Evolutionary conservation across 371 early-diverging fungal genomes (phyloP).

Genomic region (Actinomucor elegans): DNA sequence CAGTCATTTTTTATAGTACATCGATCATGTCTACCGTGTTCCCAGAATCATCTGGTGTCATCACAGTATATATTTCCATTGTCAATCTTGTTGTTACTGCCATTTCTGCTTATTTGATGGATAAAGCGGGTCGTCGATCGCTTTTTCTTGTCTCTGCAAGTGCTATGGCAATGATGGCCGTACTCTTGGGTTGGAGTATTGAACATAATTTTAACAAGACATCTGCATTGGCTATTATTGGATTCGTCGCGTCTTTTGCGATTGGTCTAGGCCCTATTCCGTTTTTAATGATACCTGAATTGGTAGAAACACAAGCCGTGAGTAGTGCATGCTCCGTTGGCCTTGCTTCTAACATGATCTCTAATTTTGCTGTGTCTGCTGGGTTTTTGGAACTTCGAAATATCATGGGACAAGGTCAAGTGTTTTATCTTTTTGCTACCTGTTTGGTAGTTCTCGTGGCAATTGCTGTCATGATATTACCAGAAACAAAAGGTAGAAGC

Average conservation of each 20-base stretch:
- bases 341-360: conserved; percentile 71
- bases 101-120: conserved; percentile 74
- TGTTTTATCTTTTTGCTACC: conserved; percentile 74
- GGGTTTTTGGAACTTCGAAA: conserved; percentile 62
- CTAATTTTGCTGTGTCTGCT: conserved; percentile 70
- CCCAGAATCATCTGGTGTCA: conserved; percentile 57
- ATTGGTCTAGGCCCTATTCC: conserved; percentile 91
- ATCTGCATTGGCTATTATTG: conserved; percentile 68
- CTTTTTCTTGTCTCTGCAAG: conserved; percentile 70
- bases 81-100: conserved; percentile 78
- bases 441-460: conserved; percentile 40
- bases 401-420: conserved; percentile 61
- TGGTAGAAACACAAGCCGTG: conserved; percentile 73
- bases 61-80: conserved; percentile 75
- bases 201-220: conserved; percentile 48
- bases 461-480: conserved; percentile 63
- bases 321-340: conserved; percentile 73
- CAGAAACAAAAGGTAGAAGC: conserved; percentile 80
- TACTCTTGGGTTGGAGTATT: conserved; percentile 64
- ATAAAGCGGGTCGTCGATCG: conserved; percentile 78
- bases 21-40: conserved; percentile 70
- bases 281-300: conserved; percentile 81
- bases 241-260: conserved; percentile 85
- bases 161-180: conserved; percentile 58
- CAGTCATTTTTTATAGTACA: conserved; percentile 86